Evolutionary conservation across 257 asterid genomes (phyloP), one percentile per base, ranked within the genome.

Genomic region (Cruciata laevipes): DNA sequence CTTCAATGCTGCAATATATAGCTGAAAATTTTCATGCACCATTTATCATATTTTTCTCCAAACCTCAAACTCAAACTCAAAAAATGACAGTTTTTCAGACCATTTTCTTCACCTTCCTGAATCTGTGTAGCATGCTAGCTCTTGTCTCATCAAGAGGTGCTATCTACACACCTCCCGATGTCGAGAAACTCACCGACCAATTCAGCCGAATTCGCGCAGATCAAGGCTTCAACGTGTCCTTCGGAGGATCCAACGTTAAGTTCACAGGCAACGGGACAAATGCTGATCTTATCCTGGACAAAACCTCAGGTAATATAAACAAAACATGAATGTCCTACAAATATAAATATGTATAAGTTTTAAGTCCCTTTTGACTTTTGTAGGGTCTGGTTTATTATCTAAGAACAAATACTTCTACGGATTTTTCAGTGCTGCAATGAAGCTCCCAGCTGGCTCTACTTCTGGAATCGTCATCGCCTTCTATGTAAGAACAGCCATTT

Each of bases 381-480:
- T 32, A 90, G 97, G 97, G 62, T 80, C 89, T 47, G 97, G 97
- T 44, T 74, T 91, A 82, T 72, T 69, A 23, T 86, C 97, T 23
- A 91, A 75, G 78, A 83, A 85, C 68, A 85, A 69, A 74, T 90
- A 83, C 71, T 81, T 79, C 80, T 80, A 90, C 67, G 97, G 97
- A 37, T 90, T 84, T 66, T 90, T 90, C 81, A 90, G 73, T 78
- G 90, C 88, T 82, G 95, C 90, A 37, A 27, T 90, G 72, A 90
- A 86, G 71, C 79, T 90, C 59, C 97, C 96, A n/a, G 75, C 86
- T 71, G 90, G 95, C 52, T 90, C 86, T 72, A 90, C 96, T 40
- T 88, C 97, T 40, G 96, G 97, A 69, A 82, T 90, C 65, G 97
- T 90, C 42, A 86, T 83, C 23, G 96, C 97, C 61, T 90, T 83